Conservation (phyloP, 2,329 filamentous ascomycete species). For the Aspergillus fijiensis region DNA sequence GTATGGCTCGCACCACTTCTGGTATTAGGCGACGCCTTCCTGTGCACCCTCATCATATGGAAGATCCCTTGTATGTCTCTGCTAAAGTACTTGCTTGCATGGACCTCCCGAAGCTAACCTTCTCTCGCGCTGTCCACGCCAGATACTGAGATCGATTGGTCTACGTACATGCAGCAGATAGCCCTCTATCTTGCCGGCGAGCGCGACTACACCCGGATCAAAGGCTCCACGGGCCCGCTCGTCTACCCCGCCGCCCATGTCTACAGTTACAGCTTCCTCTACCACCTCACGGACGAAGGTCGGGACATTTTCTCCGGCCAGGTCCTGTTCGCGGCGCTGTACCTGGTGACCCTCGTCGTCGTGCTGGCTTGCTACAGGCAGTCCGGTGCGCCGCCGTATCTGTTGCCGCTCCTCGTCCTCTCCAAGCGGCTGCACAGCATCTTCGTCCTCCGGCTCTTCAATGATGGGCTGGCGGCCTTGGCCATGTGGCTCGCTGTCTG, state of each 20-base stretch:
- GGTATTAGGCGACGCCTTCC: slow-evolving; percentile 66
- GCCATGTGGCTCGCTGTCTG: slow-evolving; percentile 82
- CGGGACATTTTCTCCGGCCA: slow-evolving; percentile 78
- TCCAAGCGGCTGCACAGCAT: slow-evolving; percentile 94
- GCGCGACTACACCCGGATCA: slow-evolving; percentile 81
- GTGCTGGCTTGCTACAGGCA: slow-evolving; percentile 76
- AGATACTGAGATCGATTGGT: slow-evolving; percentile 99
- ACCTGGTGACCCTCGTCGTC: slow-evolving; percentile 70
- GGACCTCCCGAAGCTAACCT: slow-evolving; percentile 14
- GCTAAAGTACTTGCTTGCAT: neutral
- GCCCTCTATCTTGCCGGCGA: slow-evolving; percentile 77
- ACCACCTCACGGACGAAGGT: slow-evolving; percentile 74
- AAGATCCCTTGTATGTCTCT: slow-evolving; percentile 72
- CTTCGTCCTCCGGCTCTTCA: slow-evolving; percentile 89
- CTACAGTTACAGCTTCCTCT: slow-evolving; percentile 80
- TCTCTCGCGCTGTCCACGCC: slow-evolving; percentile 26
- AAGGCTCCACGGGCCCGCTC: slow-evolving; percentile 84
- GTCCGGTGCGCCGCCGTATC: slow-evolving; percentile 66
- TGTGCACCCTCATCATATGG: slow-evolving; percentile 74
- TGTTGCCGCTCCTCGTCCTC: slow-evolving; percentile 79
- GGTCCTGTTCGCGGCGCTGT: slow-evolving; percentile 75
- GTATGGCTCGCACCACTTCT: slow-evolving; percentile 67
- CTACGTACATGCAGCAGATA: slow-evolving; percentile 94
- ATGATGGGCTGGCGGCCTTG: slow-evolving; percentile 85
- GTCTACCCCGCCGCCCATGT: slow-evolving; percentile 95